Evolutionary conservation across 345 rosid genomes (phyloP), one percentile per base, ranked within the genome.

Genomic region (Cochlearia excelsa): DNA sequence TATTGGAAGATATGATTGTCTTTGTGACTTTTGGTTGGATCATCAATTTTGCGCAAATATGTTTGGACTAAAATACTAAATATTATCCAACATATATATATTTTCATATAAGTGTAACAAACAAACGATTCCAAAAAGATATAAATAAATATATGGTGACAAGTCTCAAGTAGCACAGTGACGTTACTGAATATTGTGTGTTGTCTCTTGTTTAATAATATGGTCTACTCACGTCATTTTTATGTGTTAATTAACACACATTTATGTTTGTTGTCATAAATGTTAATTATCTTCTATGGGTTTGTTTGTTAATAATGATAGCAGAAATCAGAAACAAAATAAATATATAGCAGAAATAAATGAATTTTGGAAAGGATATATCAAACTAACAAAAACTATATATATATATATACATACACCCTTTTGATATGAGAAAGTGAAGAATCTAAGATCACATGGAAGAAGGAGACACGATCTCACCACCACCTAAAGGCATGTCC

Each of bases 401-500:
- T 16, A 16, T 16, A 16, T 16, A 16, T 16, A 16, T 16, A 16
- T 16, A 16, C 23, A 16, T 16, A 16, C 23, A 16, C 23, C 23
- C 23, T 16, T 16, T 16, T 66, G 11, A 49, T 44, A 40, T 40
- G 54, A 33, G 23, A 44, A 29, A 34, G 45, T 26, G 6, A 34
- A 4, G 41, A 45, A 51, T 49, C 23, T 16, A 35, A 45, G 6
- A 23, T 28, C 35, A 10, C 59, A 46, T 66, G 27, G 75, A 45
- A 43, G 77, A 61, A 10, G 78, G 83, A 4, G 79, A 70, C 9
- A 60, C 23, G 23, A 16, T 54, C 62, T 80, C 85, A 4, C 74
- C 77, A 4, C 74, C 77, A 2, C 76, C 56, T 0, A 66, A 10
- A 6, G 87, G 85, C 30, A 76, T 40, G 58, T 82, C 84, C 2